These are phyloP conservation scores for Telfairia occidentalis DNA, from an alignment of 331 rosid species.

Conservation along the genomic window DNA sequence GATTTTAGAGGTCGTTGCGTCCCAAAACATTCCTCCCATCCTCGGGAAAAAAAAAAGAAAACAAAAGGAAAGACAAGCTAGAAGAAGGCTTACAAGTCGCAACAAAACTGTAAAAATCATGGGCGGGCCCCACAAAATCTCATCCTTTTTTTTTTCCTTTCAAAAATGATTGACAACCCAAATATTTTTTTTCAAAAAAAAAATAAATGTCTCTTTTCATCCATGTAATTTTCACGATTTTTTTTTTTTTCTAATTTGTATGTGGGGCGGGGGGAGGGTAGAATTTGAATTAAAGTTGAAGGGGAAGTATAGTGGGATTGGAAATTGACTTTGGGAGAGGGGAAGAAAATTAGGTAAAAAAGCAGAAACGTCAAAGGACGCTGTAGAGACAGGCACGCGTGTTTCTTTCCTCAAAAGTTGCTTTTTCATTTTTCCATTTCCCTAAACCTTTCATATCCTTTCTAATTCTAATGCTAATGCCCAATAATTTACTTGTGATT, in stretches of 20 bases:
- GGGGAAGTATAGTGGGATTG: not conserved
- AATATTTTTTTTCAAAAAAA: not conserved
- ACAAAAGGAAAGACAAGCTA: not conserved
- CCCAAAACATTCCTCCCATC: not conserved
- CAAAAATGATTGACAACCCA: not conserved
- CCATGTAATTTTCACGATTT: not conserved
- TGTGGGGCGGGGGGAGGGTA: no score
- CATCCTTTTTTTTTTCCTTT: not conserved
- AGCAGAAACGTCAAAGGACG: slow-evolving; percentile 3
- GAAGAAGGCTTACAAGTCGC: not conserved
- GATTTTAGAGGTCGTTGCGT: no score
- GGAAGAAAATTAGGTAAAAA: not conserved
- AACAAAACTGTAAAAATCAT: not conserved
- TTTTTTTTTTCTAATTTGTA: no score
- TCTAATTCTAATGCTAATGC: no score
- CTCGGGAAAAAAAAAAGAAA: not conserved
- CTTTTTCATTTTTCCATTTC: not conserved
- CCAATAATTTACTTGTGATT: no score
- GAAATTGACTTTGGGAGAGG: not conserved
- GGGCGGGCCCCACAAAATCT: slow-evolving; percentile 6
- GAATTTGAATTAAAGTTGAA: not conserved
- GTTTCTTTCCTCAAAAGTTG: not conserved
- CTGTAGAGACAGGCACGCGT: slow-evolving; percentile 5
- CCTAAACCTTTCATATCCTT: not conserved
- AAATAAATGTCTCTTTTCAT: not conserved